Conservation (phyloP, 2,329 filamentous ascomycete genomes). For the Teratosphaeria gauchensis region DNA sequence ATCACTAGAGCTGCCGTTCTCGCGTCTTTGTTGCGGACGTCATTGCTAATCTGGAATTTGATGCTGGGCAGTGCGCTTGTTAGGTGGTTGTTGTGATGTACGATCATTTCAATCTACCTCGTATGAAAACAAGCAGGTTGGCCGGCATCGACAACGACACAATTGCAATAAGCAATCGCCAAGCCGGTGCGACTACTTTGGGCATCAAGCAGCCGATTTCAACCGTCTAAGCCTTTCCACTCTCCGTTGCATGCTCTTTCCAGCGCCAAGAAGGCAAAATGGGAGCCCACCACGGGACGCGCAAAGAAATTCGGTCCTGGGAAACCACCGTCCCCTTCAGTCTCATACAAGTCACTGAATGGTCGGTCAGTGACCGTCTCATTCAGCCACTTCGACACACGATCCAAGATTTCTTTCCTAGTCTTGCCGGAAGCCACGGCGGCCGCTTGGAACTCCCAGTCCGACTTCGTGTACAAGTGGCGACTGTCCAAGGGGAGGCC, state of each 20-base stretch:
- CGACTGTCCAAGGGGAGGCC: conserved; percentile 73
- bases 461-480: conserved; percentile 77
- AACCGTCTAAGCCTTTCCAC: not conserved
- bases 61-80: not conserved
- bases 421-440: conserved; percentile 62
- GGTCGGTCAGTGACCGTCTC: conserved; percentile 68
- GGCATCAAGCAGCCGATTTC: not conserved
- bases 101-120: not conserved
- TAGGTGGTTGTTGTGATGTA: not conserved
- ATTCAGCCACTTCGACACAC: conserved; percentile 72
- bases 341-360: conserved; percentile 74
- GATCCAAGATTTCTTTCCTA: conserved; percentile 60
- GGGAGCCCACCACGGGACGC: conserved; percentile 71
- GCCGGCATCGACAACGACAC: not conserved
- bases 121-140: not conserved
- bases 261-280: conserved; percentile 77
- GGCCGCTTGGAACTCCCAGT: conserved; percentile 86
- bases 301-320: conserved; percentile 70
- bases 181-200: not conserved
- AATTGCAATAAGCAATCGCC: not conserved
- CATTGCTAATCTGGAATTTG: not conserved
- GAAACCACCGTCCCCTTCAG: conserved; percentile 65
- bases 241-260: conserved; percentile 56
- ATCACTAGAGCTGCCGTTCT: not conserved
- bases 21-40: not conserved